Evolutionary conservation across 768 basidiomycete genomes (phyloP), one percentile per base, ranked within the genome.

Genomic region (Boletus subcaerulescens): DNA sequence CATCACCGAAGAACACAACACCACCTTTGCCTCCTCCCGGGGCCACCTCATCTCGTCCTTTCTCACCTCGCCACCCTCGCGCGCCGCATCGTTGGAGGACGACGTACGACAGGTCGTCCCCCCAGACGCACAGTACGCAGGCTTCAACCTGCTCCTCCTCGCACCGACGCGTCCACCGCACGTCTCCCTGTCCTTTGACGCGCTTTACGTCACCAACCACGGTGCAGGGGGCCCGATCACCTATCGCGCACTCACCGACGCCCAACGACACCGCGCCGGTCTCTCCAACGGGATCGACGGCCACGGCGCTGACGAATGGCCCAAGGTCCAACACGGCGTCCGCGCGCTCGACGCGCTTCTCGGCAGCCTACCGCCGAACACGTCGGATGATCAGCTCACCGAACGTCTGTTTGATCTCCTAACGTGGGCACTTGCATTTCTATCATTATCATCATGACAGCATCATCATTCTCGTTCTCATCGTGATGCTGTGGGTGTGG

Each of bases 81-180:
- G 2, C 76, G 50, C 67, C 75, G 49, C 65, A 66, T 70, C 77
- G 31, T 70, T 89, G 46, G 75, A 81, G 60, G 76, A 78, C 48
- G 76, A 81, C 64, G 71, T 79, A 39, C 72, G 73, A 49, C 72
- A 65, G 61, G 74, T 85, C 50, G 69, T 78, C 47, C 74, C 77
- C 56, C 67, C 70, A 51, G 78, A 82, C 57, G 73, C 76, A 15
- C 69, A 73, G 31, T 91, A 84, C 66, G 87, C 90, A 45, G 91
- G 91, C 3, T 93, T 93, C 78, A 93, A 92, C 70, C 68, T 92
- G 29, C 74, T 91, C 55, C 79, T 91, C 55, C 74, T 93, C 54
- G 73, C 79, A 22, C 79, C 51, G 6, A 3, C 85, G 73, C 79
- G 24, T 80, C 41, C 10, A 1, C 85, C 51, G 10, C 35, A 49